Conservation (phyloP, 1,139 yeast genomes). For the Kodamaea alishanica region DNA sequence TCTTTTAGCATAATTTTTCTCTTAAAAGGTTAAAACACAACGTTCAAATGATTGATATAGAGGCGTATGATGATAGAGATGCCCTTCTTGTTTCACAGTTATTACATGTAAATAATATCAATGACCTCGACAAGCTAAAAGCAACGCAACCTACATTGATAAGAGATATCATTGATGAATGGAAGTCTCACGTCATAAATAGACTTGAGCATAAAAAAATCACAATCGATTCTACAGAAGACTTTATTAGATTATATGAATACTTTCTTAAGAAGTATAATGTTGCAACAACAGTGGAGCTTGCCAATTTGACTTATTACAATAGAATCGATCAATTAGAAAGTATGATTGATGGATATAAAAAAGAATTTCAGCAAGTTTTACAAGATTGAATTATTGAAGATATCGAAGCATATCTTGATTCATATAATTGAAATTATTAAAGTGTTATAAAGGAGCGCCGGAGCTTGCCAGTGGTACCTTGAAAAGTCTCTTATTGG, state of each 20-base stretch:
- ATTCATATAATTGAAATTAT: too few species aligned
- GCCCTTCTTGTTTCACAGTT: conserved; percentile 23
- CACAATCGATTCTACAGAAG: conserved; percentile 10
- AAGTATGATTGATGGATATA: conserved; percentile 12
- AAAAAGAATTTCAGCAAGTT: conserved; percentile 11
- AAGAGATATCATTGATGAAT: conserved; percentile 13
- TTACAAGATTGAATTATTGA: conserved; percentile 2
- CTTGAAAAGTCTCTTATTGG: too few species aligned
- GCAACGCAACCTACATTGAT: conserved; percentile 11
- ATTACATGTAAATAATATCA: conserved; percentile 19
- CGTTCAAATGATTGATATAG: conserved; percentile 10
- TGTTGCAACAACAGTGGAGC: conserved; percentile 20
- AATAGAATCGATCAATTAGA: conserved; percentile 19
- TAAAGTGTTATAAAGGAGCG: too few species aligned
- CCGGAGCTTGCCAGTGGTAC: too few species aligned
- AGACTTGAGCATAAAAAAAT: conserved; percentile 12
- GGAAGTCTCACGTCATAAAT: conserved; percentile 19
- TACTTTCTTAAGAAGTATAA: conserved; percentile 15
- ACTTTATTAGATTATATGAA: conserved; percentile 16
- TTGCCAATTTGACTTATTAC: conserved; percentile 22
- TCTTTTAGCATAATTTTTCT: too few species aligned
- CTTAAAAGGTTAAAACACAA: too few species aligned
- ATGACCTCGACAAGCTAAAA: conserved; percentile 14
- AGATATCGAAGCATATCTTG: too few species aligned
- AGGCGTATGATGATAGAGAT: conserved; percentile 17